Base-by-base conservation (phyloP, 2,329 filamentous ascomycete species). In the Gliomastix tumulicola region DNA sequence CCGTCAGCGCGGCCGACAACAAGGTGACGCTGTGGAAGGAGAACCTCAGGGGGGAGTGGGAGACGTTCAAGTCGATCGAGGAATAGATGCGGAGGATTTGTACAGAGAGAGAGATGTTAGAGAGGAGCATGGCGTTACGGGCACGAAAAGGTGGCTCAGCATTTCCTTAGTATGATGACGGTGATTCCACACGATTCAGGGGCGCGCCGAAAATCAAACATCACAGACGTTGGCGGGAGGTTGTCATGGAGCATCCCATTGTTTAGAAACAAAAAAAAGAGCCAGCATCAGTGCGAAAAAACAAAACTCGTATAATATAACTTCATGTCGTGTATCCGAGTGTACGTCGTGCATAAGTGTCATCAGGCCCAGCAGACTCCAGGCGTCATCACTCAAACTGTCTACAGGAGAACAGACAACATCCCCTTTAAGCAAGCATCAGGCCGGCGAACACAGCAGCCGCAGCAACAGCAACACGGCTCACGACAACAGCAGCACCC, bases 11-110 rank as follows among this genome's bases (percentile, higher is more conserved):
- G 27, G 87, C 84, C 19, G 90, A 98, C 65, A 98, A 98, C 71
- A 89, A 94, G 67, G 89, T 98, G 38, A 94, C 84, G 37, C 64
- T 98, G 60, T 98, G 90, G 90, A 98, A 97, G 75, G 92, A 98
- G 75, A 94, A 94, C 59, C 69, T 98, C 50, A 85, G 84, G 58
- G 92, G 92, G 38, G 87, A 94, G 56, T 98, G 92, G 92, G 89
- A 97, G 65, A 87, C 85, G 53, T 87, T 97, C 47, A 96, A 95
- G 76, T 88, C 87, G 41, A 89, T 98, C 57, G 90, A 95, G 60
- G 88, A 94, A 66, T 94, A 71, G 54, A 44, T 12, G 35, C 44
- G 37, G 39, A 28, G 7, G n/a, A 16, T n/a, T 28, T 13, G 25
- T 17, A 20, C 30, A 18, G n/a, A 32, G 15, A 28, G 7, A n/a